Evolutionary conservation across 176 grass and related monocot genomes (phyloP), one percentile per base, ranked within the genome.

Genomic region (Tillandsia fasciculata): DNA sequence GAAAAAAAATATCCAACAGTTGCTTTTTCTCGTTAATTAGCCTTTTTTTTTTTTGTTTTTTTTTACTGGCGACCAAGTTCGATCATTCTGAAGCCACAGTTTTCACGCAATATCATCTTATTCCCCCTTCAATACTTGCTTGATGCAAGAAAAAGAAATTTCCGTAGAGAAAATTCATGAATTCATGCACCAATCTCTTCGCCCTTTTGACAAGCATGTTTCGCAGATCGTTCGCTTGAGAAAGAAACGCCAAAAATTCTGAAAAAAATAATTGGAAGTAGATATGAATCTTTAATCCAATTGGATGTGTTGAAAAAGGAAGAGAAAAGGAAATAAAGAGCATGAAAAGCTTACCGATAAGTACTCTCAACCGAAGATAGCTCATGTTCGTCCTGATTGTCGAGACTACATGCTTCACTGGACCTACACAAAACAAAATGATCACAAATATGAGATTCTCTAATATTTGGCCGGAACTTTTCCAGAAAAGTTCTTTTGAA

Each of bases 341-440:
- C 48, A 26, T 51, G 65, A 59, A 24, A 54, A 69, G n/a, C 29
- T 89, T 77, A 91, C 92, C 83, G 64, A 96, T 50, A 64, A 89
- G 42, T 77, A 85, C 63, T 50, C 76, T 89, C 79, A 96, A 29
- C 51, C 59, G 78, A 65, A 91, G 75, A 85, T 89, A 89, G 69
- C 54, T 74, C 63, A 87, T 52, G 65, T 74, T 77, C 81, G 78
- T 77, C 79, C 65, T 92, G 63, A 89, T 10, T 74, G n/a, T 72
- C 50, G 70, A 76, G n/a, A 82, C 42, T 2, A 66, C 52, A 27
- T 33, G 12, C 11, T 49, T 81, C 61, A 87, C 57, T 65, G 77
- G 17, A 77, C 85, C 89, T 89, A 68, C 68, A 66, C 65, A 83
- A 66, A 54, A 70, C 81, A 29, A 3, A 6, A 61, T 18, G 56